These are phyloP conservation scores for Choiromyces venosus DNA, from an alignment of 495 filamentous ascomycete genomes.

Conservation along the genomic window DNA sequence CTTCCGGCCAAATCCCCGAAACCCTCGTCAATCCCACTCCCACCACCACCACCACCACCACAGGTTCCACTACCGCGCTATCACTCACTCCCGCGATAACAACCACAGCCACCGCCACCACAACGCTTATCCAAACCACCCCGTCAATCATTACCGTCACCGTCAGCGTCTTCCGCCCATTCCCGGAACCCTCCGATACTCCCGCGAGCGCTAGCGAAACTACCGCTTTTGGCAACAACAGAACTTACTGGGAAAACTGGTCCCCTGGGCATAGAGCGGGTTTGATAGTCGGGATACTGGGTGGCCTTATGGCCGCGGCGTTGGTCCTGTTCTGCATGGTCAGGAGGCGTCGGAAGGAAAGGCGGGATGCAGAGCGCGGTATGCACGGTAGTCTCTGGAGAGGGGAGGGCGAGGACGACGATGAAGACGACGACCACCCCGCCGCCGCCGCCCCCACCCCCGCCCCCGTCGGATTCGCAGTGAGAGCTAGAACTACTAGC, in stretches of 20 bases:
- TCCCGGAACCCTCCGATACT: neutral
- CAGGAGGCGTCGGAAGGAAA: neutral
- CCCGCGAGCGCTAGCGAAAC: neutral
- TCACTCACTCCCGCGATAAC: neutral
- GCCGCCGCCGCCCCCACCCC: neutral
- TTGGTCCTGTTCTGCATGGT: slow-evolving; percentile 9
- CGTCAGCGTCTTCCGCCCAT: neutral
- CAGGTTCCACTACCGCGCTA: neutral
- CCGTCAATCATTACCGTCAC: neutral
- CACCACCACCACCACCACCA: neutral
- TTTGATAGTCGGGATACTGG: neutral
- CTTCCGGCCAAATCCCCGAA: neutral
- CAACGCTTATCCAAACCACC: neutral
- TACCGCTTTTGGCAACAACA: neutral
- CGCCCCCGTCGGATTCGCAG: too few relatives aligned
- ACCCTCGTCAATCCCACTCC: neutral
- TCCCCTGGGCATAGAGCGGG: slow-evolving; percentile 12
- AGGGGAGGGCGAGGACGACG: neutral
- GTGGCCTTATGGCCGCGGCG: neutral
- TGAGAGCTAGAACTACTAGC: too few relatives aligned
- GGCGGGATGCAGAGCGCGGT: neutral
- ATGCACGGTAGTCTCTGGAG: neutral
- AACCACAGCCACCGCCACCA: neutral
- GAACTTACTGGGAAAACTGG: slow-evolving; percentile 7
- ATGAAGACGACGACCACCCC: neutral